Percentiles rank a stretch among this genome's conserved stretches.
Evolutionary conservation across 2,329 filamentous ascomycete species (phyloP).

Genomic region (Microdochium nivale): DNA sequence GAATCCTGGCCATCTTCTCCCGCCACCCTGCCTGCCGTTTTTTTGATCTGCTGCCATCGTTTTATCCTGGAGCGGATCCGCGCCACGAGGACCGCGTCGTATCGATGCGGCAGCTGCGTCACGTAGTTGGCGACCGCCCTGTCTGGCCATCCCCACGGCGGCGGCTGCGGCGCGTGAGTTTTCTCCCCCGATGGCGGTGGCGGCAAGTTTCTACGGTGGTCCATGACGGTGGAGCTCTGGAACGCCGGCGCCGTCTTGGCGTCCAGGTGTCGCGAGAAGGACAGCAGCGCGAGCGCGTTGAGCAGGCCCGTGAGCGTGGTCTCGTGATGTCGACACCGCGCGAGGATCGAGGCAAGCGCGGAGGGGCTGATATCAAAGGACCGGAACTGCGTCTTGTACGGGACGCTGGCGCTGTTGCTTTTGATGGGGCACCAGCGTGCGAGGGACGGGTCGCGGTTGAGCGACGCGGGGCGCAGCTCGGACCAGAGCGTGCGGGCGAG

Average conservation of each 20-base stretch:
- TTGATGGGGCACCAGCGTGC: conserved; percentile 8
- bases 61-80: conserved; percentile 3
- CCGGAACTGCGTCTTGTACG: conserved; percentile 4
- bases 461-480: conserved; percentile 1
- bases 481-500: conserved; percentile 4
- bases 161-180: too few relatives aligned
- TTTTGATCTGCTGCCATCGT: neutral
- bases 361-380: conserved; percentile 4
- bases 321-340: conserved; percentile 5
- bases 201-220: conserved; percentile 10
- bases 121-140: conserved; percentile 11
- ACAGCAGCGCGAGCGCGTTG: conserved; percentile 6
- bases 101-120: conserved; percentile 9
- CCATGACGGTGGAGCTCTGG: conserved; percentile 5
- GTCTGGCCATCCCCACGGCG: conserved; percentile 5
- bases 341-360: conserved; percentile 5
- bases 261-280: conserved; percentile 6
- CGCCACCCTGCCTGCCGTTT: neutral
- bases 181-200: too few relatives aligned
- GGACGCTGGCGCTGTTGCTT: neutral
- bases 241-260: conserved; percentile 7
- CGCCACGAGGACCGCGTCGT: conserved; percentile 6
- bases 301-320: conserved; percentile 15
- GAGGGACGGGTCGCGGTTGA: neutral
- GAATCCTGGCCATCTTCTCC: neutral